Evolutionary conservation across 1,284 basidiomycete species (phyloP).

Genomic region (Cryptococcus deneoformans): DNA sequence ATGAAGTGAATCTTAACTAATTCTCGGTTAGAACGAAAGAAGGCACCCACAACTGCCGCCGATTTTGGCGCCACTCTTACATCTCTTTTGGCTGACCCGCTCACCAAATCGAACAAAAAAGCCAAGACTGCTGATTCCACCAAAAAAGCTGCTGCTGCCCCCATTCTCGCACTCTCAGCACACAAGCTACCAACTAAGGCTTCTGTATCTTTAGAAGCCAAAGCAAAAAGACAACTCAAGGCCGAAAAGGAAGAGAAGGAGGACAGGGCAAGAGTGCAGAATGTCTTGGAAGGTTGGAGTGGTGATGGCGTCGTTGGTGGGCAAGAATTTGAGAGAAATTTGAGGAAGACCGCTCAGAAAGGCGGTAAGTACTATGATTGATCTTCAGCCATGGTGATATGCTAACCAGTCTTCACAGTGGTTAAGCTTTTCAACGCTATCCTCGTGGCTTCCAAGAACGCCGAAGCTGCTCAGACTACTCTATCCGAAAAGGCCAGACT

Average conservation of each 20-base stretch:
- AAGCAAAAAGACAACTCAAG: slow-evolving; percentile 38
- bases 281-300: slow-evolving; percentile 48
- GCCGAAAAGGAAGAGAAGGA: slow-evolving; percentile 42
- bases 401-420: slow-evolving; percentile 24
- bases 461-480: slow-evolving; percentile 30
- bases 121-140: slow-evolving; percentile 1
- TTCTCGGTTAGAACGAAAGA: slow-evolving; percentile 40
- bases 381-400: background rate
- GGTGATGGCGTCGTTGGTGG: slow-evolving; percentile 34
- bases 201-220: slow-evolving; percentile 22
- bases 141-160: slow-evolving; percentile 11
- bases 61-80: slow-evolving; percentile 46
- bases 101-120: slow-evolving; percentile 20
- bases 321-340: slow-evolving; percentile 49
- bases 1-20: background rate
- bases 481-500: slow-evolving; percentile 36
- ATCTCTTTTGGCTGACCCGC: slow-evolving; percentile 38
- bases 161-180: slow-evolving; percentile 41
- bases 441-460: slow-evolving; percentile 42
- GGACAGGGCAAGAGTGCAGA: slow-evolving; percentile 42
- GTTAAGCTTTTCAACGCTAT: slow-evolving; percentile 53
- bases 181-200: slow-evolving; percentile 29
- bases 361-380: slow-evolving; percentile 43
- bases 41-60: slow-evolving; percentile 38
- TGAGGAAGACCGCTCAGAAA: slow-evolving; percentile 50